Evolutionary conservation across 768 basidiomycete genomes (phyloP).

Genomic region (Neoboletus subvelutipes): DNA sequence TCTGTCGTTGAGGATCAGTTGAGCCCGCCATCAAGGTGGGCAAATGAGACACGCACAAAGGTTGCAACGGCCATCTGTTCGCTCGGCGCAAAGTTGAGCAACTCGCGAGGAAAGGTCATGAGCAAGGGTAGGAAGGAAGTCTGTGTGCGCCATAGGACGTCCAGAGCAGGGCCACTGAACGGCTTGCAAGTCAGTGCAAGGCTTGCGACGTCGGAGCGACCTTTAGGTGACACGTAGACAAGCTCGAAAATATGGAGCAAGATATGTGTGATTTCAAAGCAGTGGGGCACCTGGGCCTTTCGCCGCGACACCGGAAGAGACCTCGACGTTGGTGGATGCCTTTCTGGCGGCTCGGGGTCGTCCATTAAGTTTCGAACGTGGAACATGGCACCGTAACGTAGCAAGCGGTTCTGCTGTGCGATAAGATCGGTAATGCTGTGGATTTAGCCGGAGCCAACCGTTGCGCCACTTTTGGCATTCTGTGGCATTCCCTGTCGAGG

Average conservation of each 20-base stretch:
- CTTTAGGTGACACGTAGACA: constrained; percentile 4
- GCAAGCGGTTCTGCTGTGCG: not conserved
- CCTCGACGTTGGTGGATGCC: not conserved
- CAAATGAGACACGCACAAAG: constrained; percentile 9
- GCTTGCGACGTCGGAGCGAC: constrained; percentile 13
- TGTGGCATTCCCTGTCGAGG: no score
- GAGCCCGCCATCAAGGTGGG: no score
- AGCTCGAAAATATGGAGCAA: constrained; percentile 17
- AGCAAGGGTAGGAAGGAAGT: constrained; percentile 18
- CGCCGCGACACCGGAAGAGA: not conserved
- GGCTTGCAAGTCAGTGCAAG: constrained; percentile 20
- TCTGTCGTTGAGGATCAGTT: constrained; percentile 2
- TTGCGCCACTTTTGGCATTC: not conserved
- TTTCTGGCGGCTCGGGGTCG: not conserved
- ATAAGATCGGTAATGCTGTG: constrained; percentile 6
- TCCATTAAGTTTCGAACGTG: not conserved
- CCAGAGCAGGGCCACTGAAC: constrained; percentile 20
- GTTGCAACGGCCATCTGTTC: constrained; percentile 17
- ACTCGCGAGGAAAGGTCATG: constrained; percentile 16
- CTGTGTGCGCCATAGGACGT: constrained; percentile 24
- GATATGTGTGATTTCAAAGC: constrained; percentile 22
- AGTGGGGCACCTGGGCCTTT: not conserved
- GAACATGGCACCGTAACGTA: not conserved
- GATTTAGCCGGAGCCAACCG: no score
- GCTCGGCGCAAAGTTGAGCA: constrained; percentile 16